A percentile compares a stretch with the other conserved stretches of the same genome.
These are phyloP conservation scores for Cordyceps tenuipes DNA, from an alignment of 2,329 filamentous ascomycete species.

Conservation along the genomic window DNA sequence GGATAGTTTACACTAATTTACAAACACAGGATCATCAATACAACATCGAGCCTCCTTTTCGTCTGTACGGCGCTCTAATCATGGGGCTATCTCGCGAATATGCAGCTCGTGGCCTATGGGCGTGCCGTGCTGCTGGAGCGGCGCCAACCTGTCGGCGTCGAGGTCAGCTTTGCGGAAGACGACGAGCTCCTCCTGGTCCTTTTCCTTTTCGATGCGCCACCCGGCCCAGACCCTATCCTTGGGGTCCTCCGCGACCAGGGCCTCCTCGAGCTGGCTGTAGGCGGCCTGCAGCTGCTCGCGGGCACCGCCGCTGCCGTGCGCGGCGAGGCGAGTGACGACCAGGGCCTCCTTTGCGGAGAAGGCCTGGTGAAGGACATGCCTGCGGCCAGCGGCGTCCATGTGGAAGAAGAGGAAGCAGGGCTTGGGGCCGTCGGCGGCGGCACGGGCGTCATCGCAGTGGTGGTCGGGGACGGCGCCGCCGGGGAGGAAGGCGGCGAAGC, in stretches of 20 bases:
- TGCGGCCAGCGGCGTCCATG: constrained; percentile 25
- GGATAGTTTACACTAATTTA: not conserved
- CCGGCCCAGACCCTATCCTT: constrained; percentile 29
- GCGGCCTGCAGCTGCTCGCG: constrained; percentile 24
- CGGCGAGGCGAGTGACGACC: constrained; percentile 27
- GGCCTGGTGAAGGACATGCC: constrained; percentile 18
- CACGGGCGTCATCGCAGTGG: constrained; percentile 21
- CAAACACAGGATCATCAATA: not conserved
- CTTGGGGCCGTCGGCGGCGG: constrained; percentile 25
- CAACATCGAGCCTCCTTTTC: not conserved
- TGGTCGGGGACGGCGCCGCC: not conserved
- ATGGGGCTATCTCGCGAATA: constrained; percentile 1
- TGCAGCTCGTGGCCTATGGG: not conserved
- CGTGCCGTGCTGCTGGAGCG: constrained; percentile 13
- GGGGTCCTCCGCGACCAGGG: constrained; percentile 22
- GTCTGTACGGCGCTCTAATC: not conserved
- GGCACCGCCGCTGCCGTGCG: constrained; percentile 15
- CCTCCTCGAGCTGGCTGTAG: constrained; percentile 25
- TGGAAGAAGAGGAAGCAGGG: constrained; percentile 33
- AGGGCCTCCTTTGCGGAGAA: constrained; percentile 22
- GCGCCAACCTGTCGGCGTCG: constrained; percentile 24
- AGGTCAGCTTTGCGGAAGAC: constrained; percentile 31
- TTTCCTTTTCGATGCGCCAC: constrained; percentile 34
- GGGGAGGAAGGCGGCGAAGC: constrained; percentile 26
- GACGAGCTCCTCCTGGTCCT: constrained; percentile 28